Evolutionary conservation across 371 early-diverging fungal species (phyloP), one percentile per base, ranked within the genome.

Genomic region (Batkoa obscura): DNA sequence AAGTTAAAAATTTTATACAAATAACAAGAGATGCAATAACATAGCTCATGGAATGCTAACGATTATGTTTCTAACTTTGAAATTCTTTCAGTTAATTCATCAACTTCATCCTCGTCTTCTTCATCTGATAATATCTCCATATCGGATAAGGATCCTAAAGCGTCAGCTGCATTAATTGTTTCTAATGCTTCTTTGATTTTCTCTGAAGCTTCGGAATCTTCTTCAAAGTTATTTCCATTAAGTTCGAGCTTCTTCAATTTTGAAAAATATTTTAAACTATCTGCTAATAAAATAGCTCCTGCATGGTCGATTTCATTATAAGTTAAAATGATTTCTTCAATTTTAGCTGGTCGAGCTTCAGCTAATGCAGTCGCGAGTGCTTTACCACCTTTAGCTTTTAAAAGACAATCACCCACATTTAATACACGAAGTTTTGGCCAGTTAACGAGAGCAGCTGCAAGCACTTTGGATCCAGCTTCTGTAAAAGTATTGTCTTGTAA

Each of bases 401-500:
- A 69, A 48, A 94, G 69, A 66, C 94, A 93, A 59, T 97, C 97
- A 43, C 90, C 88, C 31, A 94, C 66, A 66, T 94, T 88, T 32
- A 97, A 72, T 6, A 67, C 60, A 51, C 75, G 74, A 37, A 97
- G 66, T 0, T 81, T 59, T n/a, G 78, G 71, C 94, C 94, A 94
- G 33, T 67, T 62, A 6, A 76, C 68, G 42, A 97, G 66, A 4
- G 83, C 86, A 8, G 66, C 61, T 5, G 93, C 88, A 49, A 94
- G 72, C 1, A 91, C 91, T 15, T 62, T 59, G 38, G 88, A 79
- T 9, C 95, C 97, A 34, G 66, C 66, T 37, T 70, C 73, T 0
- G 92, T 92, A 51, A 97, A 93, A 0, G 95, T 94, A 70, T 97
- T 97, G 67, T 97, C 97, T 67, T 96, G 94, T 50, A 97, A 68